Conservation (phyloP, 1,284 basidiomycete species). For the Moesziomyces sp. region DNA sequence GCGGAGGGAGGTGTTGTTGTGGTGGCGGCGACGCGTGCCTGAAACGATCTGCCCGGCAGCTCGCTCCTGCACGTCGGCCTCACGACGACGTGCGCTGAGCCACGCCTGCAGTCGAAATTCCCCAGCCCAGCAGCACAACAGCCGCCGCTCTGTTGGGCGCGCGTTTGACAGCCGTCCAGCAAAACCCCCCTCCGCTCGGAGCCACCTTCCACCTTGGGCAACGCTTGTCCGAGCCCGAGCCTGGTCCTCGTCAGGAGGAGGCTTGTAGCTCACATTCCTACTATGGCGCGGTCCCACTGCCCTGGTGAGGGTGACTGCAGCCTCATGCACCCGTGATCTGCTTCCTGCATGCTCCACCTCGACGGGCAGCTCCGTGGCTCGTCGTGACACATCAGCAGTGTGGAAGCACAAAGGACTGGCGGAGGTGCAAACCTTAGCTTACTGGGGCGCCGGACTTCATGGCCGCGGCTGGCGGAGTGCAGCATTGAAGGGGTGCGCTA, state of each 20-base stretch:
- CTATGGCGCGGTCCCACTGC: no score
- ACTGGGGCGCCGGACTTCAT: no score
- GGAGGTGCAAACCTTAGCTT: no score
- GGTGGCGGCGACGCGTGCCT: slow-evolving; percentile 16
- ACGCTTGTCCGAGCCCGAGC: neutral
- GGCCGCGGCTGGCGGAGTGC: neutral
- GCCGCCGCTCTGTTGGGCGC: neutral
- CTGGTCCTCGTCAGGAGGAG: neutral
- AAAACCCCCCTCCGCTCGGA: no score
- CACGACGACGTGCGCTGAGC: slow-evolving; percentile 1
- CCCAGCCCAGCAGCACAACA: slow-evolving; percentile 11
- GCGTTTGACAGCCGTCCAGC: neutral
- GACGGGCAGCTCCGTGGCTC: neutral
- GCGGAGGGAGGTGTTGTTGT: slow-evolving; percentile 4
- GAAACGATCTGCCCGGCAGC: neutral
- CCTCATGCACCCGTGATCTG: slow-evolving; percentile 15
- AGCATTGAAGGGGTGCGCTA: neutral
- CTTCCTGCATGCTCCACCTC: slow-evolving; percentile 4
- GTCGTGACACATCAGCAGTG: neutral
- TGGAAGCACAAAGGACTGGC: no score
- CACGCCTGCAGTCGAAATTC: slow-evolving; percentile 26
- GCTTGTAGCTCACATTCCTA: no score
- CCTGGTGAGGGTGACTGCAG: neutral
- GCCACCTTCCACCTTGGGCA: neutral
- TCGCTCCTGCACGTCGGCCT: slow-evolving; percentile 30